A percentile compares a stretch with the other conserved stretches of the same genome.
These are phyloP conservation scores for Coemansia sp. DNA, from an alignment of 371 early-diverging fungal genomes.

Conservation along the genomic window DNA sequence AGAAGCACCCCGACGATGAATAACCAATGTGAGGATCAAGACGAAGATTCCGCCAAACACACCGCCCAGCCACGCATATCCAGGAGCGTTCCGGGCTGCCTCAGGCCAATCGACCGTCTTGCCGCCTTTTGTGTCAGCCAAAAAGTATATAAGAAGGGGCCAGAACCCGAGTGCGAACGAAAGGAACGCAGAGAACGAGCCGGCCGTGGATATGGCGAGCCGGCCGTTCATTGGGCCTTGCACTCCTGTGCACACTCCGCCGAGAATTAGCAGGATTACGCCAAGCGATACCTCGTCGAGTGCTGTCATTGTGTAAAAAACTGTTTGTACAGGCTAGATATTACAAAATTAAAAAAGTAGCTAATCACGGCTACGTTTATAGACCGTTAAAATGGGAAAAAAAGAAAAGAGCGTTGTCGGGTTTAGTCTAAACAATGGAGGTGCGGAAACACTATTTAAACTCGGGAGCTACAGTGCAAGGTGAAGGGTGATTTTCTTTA, in stretches of 20 bases:
- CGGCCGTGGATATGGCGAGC: slow-evolving; percentile 39
- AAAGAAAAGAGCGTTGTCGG: not conserved
- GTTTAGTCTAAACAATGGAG: not conserved
- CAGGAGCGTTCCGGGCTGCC: slow-evolving; percentile 21
- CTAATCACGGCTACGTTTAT: not conserved
- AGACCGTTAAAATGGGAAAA: not conserved
- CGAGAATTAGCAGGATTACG: slow-evolving; percentile 45
- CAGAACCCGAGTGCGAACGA: slow-evolving; percentile 50
- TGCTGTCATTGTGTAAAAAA: slow-evolving; percentile 10
- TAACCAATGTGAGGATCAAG: slow-evolving; percentile 43
- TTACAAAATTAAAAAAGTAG: slow-evolving; percentile 1
- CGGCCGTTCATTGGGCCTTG: slow-evolving; percentile 50
- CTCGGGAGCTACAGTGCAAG: no score
- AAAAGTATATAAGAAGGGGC: slow-evolving; percentile 47
- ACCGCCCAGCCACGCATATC: slow-evolving; percentile 49
- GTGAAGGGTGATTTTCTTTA: no score
- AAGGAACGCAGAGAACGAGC: slow-evolving; percentile 46
- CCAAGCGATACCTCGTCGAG: slow-evolving; percentile 37
- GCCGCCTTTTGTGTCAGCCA: slow-evolving; percentile 46
- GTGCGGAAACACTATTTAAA: no score
- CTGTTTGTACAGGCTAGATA: slow-evolving; percentile 1
- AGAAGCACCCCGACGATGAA: slow-evolving; percentile 48
- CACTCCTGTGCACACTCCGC: slow-evolving; percentile 41
- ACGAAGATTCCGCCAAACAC: slow-evolving; percentile 48
- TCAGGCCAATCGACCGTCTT: slow-evolving; percentile 39